Conservation (phyloP, 78 protist species). For the Dictyostelium capitatum region DNA sequence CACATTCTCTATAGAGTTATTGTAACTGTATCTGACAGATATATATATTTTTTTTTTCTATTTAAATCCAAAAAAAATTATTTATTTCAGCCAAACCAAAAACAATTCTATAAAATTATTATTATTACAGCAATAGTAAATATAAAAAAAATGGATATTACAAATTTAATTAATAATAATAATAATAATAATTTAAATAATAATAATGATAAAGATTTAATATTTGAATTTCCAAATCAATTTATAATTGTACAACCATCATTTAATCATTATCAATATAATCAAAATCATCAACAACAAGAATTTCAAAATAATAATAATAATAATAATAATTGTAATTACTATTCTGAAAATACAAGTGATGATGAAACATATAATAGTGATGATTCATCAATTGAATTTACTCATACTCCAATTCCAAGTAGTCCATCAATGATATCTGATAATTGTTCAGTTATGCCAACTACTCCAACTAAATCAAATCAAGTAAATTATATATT, state of each 20-base stretch:
- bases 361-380: background rate
- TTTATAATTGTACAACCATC: background rate
- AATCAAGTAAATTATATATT: background rate
- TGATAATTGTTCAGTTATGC: too few relatives aligned
- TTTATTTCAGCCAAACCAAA: too few relatives aligned
- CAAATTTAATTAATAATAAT: background rate
- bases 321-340: background rate
- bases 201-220: background rate
- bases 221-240: background rate
- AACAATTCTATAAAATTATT: too few relatives aligned
- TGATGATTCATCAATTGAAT: too few relatives aligned
- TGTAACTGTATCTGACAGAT: too few relatives aligned
- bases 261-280: background rate
- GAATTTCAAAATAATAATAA: background rate
- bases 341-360: background rate
- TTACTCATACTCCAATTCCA: too few relatives aligned
- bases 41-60: too few relatives aligned
- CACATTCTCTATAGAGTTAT: too few relatives aligned
- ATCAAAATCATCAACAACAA: background rate
- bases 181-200: background rate
- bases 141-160: slow-evolving; percentile 10
- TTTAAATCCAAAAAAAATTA: too few relatives aligned
- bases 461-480: background rate
- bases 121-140: background rate
- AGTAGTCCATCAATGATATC: too few relatives aligned